Conservation (phyloP, 345 rosid genomes). For the Aegle marmelos region DNA sequence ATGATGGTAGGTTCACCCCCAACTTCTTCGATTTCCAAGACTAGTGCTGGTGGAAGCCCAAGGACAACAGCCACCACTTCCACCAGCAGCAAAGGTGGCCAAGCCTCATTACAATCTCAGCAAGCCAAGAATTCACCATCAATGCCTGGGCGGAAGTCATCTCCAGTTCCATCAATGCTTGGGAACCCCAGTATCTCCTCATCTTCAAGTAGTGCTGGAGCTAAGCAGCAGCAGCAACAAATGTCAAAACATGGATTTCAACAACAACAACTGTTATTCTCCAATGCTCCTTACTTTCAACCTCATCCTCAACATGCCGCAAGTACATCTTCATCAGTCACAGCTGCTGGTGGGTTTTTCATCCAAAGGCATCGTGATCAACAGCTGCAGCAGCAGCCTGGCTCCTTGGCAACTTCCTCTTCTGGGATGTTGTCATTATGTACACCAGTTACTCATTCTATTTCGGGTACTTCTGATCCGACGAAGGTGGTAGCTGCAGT, state of each 20-base stretch:
- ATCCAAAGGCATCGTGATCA: conserved; percentile 64
- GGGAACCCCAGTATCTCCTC: conserved; percentile 57
- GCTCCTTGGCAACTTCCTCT: conserved; percentile 40
- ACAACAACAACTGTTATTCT: conserved; percentile 56
- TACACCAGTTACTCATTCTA: conserved; percentile 44
- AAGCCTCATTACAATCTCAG: conserved; percentile 61
- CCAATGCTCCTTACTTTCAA: conserved; percentile 49
- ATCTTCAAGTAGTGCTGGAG: conserved; percentile 42
- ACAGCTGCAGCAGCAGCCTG: conserved; percentile 44
- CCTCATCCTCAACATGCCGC: conserved; percentile 52
- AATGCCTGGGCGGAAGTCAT: conserved; percentile 47
- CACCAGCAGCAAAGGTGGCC: conserved; percentile 62
- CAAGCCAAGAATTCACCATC: conserved; percentile 63
- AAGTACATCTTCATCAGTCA: conserved; percentile 32
- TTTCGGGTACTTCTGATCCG: conserved; percentile 55
- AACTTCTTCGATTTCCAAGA: conserved; percentile 75
- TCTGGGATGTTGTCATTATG: conserved; percentile 51
- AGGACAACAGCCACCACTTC: conserved; percentile 63
- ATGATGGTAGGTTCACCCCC: conserved; percentile 78
- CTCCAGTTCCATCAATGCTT: conserved; percentile 60
- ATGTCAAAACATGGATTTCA: conserved; percentile 54
- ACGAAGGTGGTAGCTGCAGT: conserved; percentile 62
- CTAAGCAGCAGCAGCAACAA: conserved; percentile 63
- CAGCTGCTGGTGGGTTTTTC: conserved; percentile 47
- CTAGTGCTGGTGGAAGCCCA: conserved; percentile 80